Conservation (phyloP, 306 rosid species). For the Vigna angularis region DNA sequence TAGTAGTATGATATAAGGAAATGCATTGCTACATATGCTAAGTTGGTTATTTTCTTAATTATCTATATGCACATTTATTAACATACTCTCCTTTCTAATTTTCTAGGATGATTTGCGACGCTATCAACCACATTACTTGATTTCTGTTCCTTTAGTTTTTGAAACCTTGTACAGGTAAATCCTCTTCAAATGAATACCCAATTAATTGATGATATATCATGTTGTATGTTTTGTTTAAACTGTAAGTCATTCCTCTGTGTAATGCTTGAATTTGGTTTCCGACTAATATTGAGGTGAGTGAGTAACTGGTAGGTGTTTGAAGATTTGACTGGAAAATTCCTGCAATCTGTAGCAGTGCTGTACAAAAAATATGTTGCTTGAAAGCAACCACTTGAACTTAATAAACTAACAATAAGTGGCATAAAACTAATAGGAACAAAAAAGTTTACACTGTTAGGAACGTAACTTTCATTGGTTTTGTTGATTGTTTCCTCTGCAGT, state of each 20-base stretch:
- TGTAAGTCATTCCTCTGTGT: background rate
- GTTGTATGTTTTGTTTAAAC: background rate
- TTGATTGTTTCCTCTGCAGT: slow-evolving; percentile 53
- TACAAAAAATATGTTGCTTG: background rate
- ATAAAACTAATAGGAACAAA: too few species aligned
- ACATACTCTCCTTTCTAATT: slow-evolving; percentile 24
- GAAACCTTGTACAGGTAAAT: slow-evolving; percentile 92
- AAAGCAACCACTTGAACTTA: too few species aligned
- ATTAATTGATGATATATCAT: slow-evolving; percentile 10
- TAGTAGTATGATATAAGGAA: background rate
- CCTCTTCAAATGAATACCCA: slow-evolving; percentile 30
- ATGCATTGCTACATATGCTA: background rate
- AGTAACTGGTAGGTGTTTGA: background rate
- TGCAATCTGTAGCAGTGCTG: background rate
- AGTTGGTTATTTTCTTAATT: slow-evolving; percentile 11
- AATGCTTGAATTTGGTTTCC: slow-evolving; percentile 2
- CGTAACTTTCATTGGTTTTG: slow-evolving; percentile 4
- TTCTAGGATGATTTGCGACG: slow-evolving; percentile 71
- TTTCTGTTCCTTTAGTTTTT: slow-evolving; percentile 91
- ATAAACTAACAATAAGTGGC: too few species aligned
- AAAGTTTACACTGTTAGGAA: background rate
- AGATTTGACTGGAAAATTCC: background rate
- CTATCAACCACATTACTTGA: slow-evolving; percentile 80
- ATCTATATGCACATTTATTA: slow-evolving; percentile 22
- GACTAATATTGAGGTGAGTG: slow-evolving; percentile 13